Base-by-base conservation (phyloP, 768 basidiomycete species). In the Naganishia randhawae region DNA sequence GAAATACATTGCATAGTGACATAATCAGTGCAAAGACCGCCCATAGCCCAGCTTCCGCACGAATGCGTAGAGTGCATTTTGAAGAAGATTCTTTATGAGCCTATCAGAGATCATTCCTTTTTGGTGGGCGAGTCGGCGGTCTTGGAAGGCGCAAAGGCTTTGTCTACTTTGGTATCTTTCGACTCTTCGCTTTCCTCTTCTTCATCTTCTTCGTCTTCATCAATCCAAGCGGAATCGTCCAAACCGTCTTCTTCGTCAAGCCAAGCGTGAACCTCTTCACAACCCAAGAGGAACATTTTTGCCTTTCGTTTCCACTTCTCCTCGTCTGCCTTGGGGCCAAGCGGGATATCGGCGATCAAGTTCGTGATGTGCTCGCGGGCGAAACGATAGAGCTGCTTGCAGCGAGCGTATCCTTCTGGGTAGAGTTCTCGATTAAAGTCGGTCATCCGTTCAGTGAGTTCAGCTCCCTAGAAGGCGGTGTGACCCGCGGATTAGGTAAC, bases 381-480 rank as follows among this genome's bases (percentile, higher is more conserved):
- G 27, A 61, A 61, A 14, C 39, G 22, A 39, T 61, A 61, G 57
- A 61, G 57, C 37, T 61, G 22, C 32, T 61, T 61, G 57, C 57
- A 61, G 13, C 37, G 57, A 29, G 57, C 57, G 57, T 61, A 61
- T 37, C 39, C 39, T 42, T 61, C 57, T 4, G 57, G 57, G 37
- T 61, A 61, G 14, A 39, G 19, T n/a, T 61, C 57, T 61, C 39
- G 37, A 39, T 61, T 61, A 39, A 61, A 61, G 57, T 37, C 57
- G 3, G 57, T 61, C 37, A 61, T 61, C n/a, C 37, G 29, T 41
- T 61, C 57, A 41, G 57, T 61, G 9, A 41, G 37, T 9, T 37
- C 37, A 25, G 39, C n/a, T 22, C 57, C 57, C 57, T 61, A 16
- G 22, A 27, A 61, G 6, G 8, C 13, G 11, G 25, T 6, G 45